These are phyloP conservation scores for Taxillus chinensis DNA, from an alignment of 164 flowering plant genomes.

Conservation along the genomic window DNA sequence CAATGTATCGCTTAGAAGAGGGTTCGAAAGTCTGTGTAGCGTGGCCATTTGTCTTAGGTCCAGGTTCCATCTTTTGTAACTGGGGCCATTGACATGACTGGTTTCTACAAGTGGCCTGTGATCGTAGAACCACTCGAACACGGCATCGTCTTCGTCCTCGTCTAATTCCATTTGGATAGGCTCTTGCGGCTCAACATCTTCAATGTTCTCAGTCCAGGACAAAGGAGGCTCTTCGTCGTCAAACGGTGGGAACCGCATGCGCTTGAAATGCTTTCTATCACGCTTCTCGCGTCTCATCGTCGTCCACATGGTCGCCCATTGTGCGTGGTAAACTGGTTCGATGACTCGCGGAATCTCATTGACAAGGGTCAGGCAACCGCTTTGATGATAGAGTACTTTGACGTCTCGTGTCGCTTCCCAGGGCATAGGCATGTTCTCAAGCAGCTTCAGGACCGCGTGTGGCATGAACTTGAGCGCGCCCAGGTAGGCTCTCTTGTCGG, in stretches of 20 bases:
- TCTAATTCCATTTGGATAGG: conserved; percentile 91
- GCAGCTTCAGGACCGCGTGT: conserved; percentile 96
- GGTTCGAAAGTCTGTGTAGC: conserved; percentile 94
- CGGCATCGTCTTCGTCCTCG: conserved; percentile 98
- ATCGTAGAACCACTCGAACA: conserved; percentile 93
- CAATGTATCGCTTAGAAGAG: conserved; percentile 83
- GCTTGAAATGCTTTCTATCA: conserved; percentile 94
- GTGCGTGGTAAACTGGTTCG: conserved; percentile 91
- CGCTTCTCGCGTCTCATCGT: conserved; percentile 99
- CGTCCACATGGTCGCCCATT: conserved; percentile 99
- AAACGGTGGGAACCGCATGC: conserved; percentile 99
- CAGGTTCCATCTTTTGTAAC: conserved; percentile 94
- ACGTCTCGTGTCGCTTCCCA: conserved; percentile 99
- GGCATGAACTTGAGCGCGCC: conserved; percentile 98
- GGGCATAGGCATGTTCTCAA: conserved; percentile 99
- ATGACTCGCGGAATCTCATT: conserved; percentile 99
- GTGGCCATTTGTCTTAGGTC: conserved; percentile 99
- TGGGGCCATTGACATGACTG: conserved; percentile 94
- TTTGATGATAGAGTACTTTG: conserved; percentile 84
- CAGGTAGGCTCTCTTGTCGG: conserved; percentile 94
- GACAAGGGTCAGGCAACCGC: conserved; percentile 97
- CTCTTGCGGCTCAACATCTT: conserved; percentile 96
- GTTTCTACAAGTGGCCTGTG: conserved; percentile 95
- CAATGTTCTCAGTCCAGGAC: conserved; percentile 91
- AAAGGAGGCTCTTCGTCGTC: conserved; percentile 99